phyloP scores from a whole-genome alignment of 2,329 filamentous ascomycete species.

The Arthrobotrys megalospora region DNA sequence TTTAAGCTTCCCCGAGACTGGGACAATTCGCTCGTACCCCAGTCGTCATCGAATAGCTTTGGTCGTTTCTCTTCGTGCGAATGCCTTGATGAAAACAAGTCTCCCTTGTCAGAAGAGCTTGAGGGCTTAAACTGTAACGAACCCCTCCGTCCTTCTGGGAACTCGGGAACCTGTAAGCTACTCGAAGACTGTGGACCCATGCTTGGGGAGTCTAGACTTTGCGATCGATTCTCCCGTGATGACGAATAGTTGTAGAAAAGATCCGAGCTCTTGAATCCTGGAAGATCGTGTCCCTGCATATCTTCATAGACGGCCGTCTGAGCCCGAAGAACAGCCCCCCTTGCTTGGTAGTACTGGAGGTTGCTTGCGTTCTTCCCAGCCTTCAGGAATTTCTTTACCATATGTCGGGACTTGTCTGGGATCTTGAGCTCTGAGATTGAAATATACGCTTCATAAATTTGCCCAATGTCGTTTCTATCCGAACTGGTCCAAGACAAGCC shows the following conservation, averaged over 20 bases:
- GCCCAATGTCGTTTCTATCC: conserved; percentile 87
- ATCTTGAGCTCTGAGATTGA: conserved; percentile 85
- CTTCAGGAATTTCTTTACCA: conserved; percentile 83
- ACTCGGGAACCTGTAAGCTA: conserved; percentile 46
- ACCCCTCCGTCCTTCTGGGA: conserved; percentile 43
- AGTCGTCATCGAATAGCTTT: conserved; percentile 55
- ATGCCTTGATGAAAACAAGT: conserved; percentile 61
- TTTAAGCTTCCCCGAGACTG: conserved; percentile 57
- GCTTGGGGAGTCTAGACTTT: conserved; percentile 38
- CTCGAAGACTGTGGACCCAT: conserved; percentile 43
- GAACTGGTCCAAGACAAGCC: conserved; percentile 82
- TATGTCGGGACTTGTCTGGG: conserved; percentile 76
- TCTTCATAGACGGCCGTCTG: conserved; percentile 88
- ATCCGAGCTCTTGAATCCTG: conserved; percentile 90
- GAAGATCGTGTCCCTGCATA: conserved; percentile 85
- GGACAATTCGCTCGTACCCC: conserved; percentile 54
- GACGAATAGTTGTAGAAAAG: conserved; percentile 96
- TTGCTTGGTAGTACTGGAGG: conserved; percentile 85
- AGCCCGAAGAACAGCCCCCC: conserved; percentile 83
- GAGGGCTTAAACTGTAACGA: conserved; percentile 48
- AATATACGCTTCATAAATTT: conserved; percentile 92
- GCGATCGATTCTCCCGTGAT: conserved; percentile 76
- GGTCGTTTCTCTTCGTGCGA: conserved; percentile 62
- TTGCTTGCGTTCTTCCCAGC: conserved; percentile 82
- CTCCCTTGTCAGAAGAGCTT: conserved; percentile 21